Evolutionary conservation across 768 basidiomycete species (phyloP), one percentile per base, ranked within the genome.

Genomic region (Pleurotus sapidus): DNA sequence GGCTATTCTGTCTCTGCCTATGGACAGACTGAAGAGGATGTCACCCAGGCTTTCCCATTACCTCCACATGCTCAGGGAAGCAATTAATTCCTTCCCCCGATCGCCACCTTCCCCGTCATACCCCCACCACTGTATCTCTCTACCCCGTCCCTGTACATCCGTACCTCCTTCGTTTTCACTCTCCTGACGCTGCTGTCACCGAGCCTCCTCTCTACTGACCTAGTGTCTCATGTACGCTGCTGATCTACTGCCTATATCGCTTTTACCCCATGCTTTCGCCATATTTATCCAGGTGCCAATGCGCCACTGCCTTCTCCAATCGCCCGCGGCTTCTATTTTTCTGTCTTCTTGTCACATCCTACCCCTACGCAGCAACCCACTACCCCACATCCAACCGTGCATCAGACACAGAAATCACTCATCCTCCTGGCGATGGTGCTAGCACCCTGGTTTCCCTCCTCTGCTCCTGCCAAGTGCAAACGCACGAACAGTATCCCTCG

Each of bases 381-480:
- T 42, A 30, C 30, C 20, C 49, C n/a, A 54, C 51, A 39, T 12
- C 18, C 39, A n/a, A 40, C 20, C 37, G 51, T 54, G 51, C 51
- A 18, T 20, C 24, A 54, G 51, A 39, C 51, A 40, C 51, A 25
- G 17, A 42, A 38, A 40, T 42, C 39, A 9, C 24, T 40, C 51
- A 54, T 54, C 51, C 51, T 54, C 51, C 51, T 42, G 51, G 51
- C 51, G 51, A 54, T n/a, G 51, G 51, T 54, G 51, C 51, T 54
- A 54, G 51, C 37, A 40, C 30, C 51, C 39, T 54, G 37, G 39
- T 23, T 42, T 42, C 30, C 30, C 30, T 11, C 23, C 17, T 48
- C 23, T 48, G 46, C 24, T 15, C 17, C 17, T 48, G 24, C 46
- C 18, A 17, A 18, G 14, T 48, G 46, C 46, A 34, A 34, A 34